Evolutionary conservation across 768 basidiomycete species (phyloP).

Genomic region (Mycena metata): DNA sequence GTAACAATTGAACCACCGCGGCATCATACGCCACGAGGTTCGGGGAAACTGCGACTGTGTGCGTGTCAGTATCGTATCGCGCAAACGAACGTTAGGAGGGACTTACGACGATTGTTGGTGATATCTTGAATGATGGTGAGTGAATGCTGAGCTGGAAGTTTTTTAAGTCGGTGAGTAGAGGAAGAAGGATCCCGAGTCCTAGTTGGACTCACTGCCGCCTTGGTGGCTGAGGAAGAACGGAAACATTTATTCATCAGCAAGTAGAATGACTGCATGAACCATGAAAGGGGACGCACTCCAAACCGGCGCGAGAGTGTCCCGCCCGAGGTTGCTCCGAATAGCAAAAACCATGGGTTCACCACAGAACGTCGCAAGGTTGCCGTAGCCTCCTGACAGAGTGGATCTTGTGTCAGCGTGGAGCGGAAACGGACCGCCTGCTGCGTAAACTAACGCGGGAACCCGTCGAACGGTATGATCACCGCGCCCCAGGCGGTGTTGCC

Average conservation of each 20-base stretch:
- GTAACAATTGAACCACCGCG: no score
- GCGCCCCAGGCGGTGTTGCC: conserved; percentile 15
- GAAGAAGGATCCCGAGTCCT: conserved; percentile 9
- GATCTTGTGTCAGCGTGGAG: conserved; percentile 4
- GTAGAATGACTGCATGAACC: no score
- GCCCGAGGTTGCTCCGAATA: conserved; percentile 18
- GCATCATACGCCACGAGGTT: conserved; percentile 23
- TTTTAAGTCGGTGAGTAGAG: conserved; percentile 4
- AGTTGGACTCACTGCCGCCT: conserved; percentile 12
- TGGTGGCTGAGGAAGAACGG: conserved; percentile 14
- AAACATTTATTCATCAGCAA: no score
- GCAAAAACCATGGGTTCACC: conserved; percentile 21
- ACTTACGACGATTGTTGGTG: conserved; percentile 21
- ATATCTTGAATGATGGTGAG: conserved; percentile 20
- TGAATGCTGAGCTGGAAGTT: conserved; percentile 18
- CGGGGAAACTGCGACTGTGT: conserved; percentile 21
- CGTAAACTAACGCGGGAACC: conserved; percentile 20
- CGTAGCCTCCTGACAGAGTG: conserved; percentile 19
- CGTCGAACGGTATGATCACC: conserved; percentile 13
- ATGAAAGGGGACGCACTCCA: conserved; percentile 26
- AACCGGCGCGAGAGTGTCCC: conserved; percentile 15
- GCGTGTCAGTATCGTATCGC: conserved; percentile 4
- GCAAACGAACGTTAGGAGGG: conserved; percentile 5
- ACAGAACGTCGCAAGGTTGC: conserved; percentile 14
- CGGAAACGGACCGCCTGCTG: conserved; percentile 12